Conservation (phyloP, 257 asterid genomes). For the Solanum lignicaule region DNA sequence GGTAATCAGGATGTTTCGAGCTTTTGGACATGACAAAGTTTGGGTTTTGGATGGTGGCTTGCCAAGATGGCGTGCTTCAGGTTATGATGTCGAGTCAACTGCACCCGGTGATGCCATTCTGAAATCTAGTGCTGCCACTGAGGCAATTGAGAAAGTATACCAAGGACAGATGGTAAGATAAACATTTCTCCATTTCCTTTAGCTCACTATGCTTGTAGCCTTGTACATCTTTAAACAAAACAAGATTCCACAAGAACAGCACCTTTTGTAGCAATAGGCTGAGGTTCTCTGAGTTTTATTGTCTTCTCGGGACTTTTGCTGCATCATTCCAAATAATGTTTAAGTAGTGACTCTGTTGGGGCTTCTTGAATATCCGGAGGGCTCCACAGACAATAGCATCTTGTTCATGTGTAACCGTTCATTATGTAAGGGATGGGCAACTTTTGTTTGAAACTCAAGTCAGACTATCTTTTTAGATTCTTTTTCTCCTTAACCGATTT, state of each 20-base stretch:
- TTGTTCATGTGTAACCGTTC: neutral
- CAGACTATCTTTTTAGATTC: neutral
- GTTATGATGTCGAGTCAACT: conserved; percentile 78
- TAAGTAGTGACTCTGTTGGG: neutral
- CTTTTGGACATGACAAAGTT: conserved; percentile 81
- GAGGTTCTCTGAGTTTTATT: neutral
- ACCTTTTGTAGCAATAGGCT: neutral
- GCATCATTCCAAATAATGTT: neutral
- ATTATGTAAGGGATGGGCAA: neutral
- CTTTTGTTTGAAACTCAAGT: neutral
- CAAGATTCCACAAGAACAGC: neutral
- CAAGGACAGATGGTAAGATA: conserved; percentile 44
- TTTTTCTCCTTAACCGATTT: neutral
- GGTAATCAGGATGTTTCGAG: conserved; percentile 85
- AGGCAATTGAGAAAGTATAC: conserved; percentile 86
- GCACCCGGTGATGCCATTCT: conserved; percentile 89
- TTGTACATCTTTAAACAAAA: neutral
- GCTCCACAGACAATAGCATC: neutral
- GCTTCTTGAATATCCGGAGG: neutral
- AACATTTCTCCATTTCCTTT: neutral
- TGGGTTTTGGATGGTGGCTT: conserved; percentile 98
- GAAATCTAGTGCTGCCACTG: conserved; percentile 96
- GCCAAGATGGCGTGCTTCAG: conserved; percentile 89
- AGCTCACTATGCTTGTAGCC: neutral
- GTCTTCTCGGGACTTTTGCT: neutral